These are phyloP conservation scores for Leccinum longicurvipes DNA, from an alignment of 768 basidiomycete genomes.

Conservation along the genomic window DNA sequence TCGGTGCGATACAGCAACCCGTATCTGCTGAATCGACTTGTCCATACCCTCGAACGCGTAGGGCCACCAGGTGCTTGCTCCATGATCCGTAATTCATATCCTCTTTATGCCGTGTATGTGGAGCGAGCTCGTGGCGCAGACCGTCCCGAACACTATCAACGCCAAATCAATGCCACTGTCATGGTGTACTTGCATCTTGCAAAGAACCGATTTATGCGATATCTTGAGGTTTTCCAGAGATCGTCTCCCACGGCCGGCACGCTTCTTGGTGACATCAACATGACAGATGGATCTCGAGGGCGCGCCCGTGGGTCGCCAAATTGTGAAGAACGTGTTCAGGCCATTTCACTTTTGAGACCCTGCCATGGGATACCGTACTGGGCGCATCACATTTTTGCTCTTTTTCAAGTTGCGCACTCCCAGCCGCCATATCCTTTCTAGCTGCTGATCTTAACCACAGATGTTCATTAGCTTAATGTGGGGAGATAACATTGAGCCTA, in stretches of 20 bases:
- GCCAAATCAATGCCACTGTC: neutral
- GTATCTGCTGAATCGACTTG: slow-evolving; percentile 4
- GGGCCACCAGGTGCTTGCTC: neutral
- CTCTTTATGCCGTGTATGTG: neutral
- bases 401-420: neutral
- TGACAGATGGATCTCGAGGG: slow-evolving; percentile 5
- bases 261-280: slow-evolving; percentile 8
- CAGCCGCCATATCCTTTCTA: neutral
- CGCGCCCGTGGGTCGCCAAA: slow-evolving; percentile 7
- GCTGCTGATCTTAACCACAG: slow-evolving; percentile 14
- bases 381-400: neutral
- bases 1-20: too few species aligned
- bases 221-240: neutral
- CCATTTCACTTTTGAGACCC: slow-evolving; percentile 3
- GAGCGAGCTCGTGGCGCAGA: neutral
- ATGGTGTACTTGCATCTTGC: neutral
- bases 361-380: neutral
- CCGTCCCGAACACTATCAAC: slow-evolving; percentile 3
- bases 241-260: slow-evolving; percentile 11
- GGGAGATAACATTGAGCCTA: slow-evolving; percentile 19
- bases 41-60: neutral
- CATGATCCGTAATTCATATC: slow-evolving; percentile 6
- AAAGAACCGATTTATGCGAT: slow-evolving; percentile 10
- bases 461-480: slow-evolving; percentile 24
- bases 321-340: slow-evolving; percentile 4